Percentiles rank a stretch among this genome's conserved stretches.
These are phyloP conservation scores for Solanum pimpinellifolium DNA, from an alignment of 257 asterid genomes.

Conservation along the genomic window DNA sequence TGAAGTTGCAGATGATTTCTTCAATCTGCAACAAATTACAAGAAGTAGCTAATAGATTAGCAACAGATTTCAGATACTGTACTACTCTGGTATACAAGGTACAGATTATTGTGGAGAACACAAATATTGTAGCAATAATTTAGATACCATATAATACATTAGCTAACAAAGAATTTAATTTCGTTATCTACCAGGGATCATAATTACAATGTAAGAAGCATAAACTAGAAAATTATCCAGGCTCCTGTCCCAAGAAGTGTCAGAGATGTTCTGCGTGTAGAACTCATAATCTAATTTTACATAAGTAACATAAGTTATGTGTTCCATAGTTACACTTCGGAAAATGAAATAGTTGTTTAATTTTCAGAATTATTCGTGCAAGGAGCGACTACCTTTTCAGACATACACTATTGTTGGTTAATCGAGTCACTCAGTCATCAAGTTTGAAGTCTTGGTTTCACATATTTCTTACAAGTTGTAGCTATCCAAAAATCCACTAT, in stretches of 20 bases:
- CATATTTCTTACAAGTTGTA: neutral
- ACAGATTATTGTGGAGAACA: neutral
- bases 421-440: neutral
- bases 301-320: neutral
- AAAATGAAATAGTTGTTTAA: neutral
- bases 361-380: neutral
- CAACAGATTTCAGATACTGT: neutral
- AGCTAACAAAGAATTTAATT: neutral
- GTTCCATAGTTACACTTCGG: neutral
- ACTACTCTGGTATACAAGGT: neutral
- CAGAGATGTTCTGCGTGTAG: neutral
- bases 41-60: neutral
- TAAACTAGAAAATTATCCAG: neutral
- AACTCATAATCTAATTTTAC: neutral
- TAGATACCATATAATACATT: neutral
- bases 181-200: neutral
- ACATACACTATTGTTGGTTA: neutral
- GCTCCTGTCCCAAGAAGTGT: neutral
- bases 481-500: neutral
- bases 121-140: neutral
- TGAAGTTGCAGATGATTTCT: conserved; percentile 55
- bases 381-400: neutral
- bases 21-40: conserved; percentile 48
- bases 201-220: neutral
- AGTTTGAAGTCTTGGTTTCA: neutral